These are phyloP conservation scores for Phlebiopsis flavidoalba DNA, from an alignment of 768 basidiomycete genomes.

Conservation along the genomic window DNA sequence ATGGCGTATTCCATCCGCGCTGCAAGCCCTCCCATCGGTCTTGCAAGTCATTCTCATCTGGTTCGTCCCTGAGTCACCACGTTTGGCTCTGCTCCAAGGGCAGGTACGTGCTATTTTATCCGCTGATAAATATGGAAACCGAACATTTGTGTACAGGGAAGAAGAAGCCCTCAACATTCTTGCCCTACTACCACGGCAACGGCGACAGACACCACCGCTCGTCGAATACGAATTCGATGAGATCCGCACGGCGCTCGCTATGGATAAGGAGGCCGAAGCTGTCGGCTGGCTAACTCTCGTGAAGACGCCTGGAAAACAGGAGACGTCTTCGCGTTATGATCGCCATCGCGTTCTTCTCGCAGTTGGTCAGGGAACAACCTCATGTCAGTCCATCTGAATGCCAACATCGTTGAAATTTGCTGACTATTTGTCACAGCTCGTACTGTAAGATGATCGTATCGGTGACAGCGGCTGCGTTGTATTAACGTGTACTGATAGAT, in stretches of 20 bases:
- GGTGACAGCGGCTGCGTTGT: background rate
- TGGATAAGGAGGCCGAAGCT: conserved; percentile 35
- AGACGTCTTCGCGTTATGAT: conserved; percentile 52
- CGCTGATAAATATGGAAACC: background rate
- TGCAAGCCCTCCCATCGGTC: conserved; percentile 30
- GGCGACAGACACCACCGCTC: conserved; percentile 44
- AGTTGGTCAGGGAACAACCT: conserved; percentile 66
- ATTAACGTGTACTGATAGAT: conserved; percentile 20
- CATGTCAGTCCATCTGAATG: conserved; percentile 20
- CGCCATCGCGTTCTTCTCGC: conserved; percentile 55
- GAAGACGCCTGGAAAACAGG: conserved; percentile 46
- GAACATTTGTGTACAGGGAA: conserved; percentile 17
- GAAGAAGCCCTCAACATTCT: conserved; percentile 29
- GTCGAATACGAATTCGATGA: conserved; percentile 60
- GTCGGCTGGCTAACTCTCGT: conserved; percentile 46
- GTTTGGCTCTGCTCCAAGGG: conserved; percentile 35
- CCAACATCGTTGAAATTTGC: background rate
- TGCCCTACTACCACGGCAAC: conserved; percentile 37
- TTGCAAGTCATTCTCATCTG: conserved; percentile 32
- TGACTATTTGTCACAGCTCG: conserved; percentile 6
- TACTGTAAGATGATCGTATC: conserved; percentile 22
- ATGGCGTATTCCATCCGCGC: conserved; percentile 39
- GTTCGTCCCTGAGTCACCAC: conserved; percentile 37
- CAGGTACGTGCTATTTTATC: conserved; percentile 15
- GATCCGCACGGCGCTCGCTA: conserved; percentile 51